Percentiles rank a stretch among this genome's conserved stretches.
Conservation (phyloP, 148 eudicot genomes). For the Pouteria glomerata region DNA sequence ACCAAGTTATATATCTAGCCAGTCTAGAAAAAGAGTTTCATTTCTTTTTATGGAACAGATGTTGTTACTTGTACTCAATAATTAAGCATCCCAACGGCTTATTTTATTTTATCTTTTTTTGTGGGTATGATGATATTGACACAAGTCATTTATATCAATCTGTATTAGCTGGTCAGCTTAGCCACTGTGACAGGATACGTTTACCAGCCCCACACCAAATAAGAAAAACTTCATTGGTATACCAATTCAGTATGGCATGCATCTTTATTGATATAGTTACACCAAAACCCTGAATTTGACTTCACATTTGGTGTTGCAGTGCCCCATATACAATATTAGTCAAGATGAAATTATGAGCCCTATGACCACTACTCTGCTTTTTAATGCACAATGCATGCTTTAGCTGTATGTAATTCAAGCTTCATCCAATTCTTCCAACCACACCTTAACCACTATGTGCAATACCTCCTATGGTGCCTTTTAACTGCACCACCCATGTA, state of each 20-base stretch:
- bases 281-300: not conserved
- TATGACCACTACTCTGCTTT: not conserved
- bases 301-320: constrained; percentile 1
- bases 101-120: too few species aligned
- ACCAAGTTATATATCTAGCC: too few species aligned
- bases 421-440: not conserved
- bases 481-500: not conserved
- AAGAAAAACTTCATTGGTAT: not conserved
- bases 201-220: not conserved
- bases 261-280: not conserved
- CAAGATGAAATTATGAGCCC: not conserved
- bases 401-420: not conserved
- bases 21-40: too few species aligned
- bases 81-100: not conserved
- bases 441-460: not conserved
- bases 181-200: not conserved
- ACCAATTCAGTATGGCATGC: not conserved
- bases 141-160: too few species aligned
- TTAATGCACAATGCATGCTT: not conserved
- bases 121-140: too few species aligned
- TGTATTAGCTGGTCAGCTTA: too few species aligned
- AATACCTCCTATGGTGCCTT: too few species aligned
- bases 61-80: not conserved
- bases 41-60: not conserved
- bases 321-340: not conserved